Evolutionary conservation across 1,284 basidiomycete genomes (phyloP), one percentile per base, ranked within the genome.

Genomic region (Microbotryum lychnidis-dioicae): DNA sequence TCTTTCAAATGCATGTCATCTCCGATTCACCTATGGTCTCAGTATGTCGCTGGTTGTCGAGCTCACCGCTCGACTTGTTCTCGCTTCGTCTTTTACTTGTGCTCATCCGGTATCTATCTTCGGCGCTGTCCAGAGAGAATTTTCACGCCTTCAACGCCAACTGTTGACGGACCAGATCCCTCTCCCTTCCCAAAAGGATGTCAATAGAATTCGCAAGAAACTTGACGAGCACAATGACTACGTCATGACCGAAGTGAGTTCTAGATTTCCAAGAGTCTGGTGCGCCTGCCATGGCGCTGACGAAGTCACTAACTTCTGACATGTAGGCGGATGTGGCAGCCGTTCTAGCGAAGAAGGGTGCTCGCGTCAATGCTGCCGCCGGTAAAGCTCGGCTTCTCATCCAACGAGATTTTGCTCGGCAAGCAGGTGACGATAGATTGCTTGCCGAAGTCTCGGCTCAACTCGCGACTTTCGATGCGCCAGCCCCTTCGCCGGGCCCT

Each of bases 1-100:
- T 75, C 1, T 90, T 85, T 70, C 73, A 77, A 3, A 89, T 93
- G 82, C 87, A 89, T 71, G 86, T 84, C 68, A 83, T 91, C 3
- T 92, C 89, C 4, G 91, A 93, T 72, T 75, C 81, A 2, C 67
- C 76, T 4, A 83, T 87, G 64, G 76, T 77, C 25, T 75, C 78
- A 67, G 88, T 89, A 66, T 62, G 83, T 57, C 27, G 25, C 25
- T 14, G 8, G 12, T 6, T 16, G 18, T 27, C 18, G 77, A 44
- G 50, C 61, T 48, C n/a, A 46, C 2, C 50, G 20, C 14, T 37
- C 14, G 10, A 21, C 1, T 16, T 31, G 14, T 16, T 54, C 37
- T 56, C 27, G 31, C 53, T 44, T 31, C 51, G 49, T 7, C 31
- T 31, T 31, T 31, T 31, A 31, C 33, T 56, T 27, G 42, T 58